phyloP scores from a whole-genome alignment of 1,284 basidiomycete species.

The Cystobasidiaceae sp. region DNA sequence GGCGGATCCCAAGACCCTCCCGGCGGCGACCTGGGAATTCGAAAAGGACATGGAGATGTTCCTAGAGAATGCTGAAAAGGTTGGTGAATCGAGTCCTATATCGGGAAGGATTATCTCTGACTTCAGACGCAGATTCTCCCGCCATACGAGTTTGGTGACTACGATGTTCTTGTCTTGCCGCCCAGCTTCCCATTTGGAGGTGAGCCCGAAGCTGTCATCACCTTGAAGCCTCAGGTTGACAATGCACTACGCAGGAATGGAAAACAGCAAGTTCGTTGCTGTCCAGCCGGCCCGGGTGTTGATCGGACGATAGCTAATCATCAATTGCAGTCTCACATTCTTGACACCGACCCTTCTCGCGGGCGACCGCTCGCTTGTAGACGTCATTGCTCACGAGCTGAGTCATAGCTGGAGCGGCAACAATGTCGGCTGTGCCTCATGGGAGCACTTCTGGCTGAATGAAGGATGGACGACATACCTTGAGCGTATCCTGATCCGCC shows the following conservation, averaged over 20 bases:
- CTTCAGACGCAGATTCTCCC: constrained; percentile 53
- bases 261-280: constrained; percentile 60
- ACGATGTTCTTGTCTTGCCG: constrained; percentile 86
- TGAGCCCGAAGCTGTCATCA: constrained; percentile 41
- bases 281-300: background rate
- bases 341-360: constrained; percentile 61
- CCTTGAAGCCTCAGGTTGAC: background rate
- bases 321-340: constrained; percentile 54
- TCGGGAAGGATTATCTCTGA: background rate
- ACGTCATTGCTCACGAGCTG: constrained; percentile 65
- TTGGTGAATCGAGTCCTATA: background rate
- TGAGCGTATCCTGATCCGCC: constrained; percentile 73
- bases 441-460: constrained; percentile 82
- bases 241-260: constrained; percentile 63
- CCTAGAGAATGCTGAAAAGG: constrained; percentile 65
- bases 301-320: background rate
- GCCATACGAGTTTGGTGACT: constrained; percentile 79
- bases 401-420: constrained; percentile 78
- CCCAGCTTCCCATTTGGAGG: constrained; percentile 75
- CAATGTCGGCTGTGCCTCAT: constrained; percentile 52
- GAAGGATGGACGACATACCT: constrained; percentile 86
- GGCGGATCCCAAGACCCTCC: constrained; percentile 79
- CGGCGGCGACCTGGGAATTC: constrained; percentile 80
- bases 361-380: constrained; percentile 73
- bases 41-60: constrained; percentile 76